Base-by-base conservation (phyloP, 176 grass and related monocot species). In the Carex cristatella region DNA sequence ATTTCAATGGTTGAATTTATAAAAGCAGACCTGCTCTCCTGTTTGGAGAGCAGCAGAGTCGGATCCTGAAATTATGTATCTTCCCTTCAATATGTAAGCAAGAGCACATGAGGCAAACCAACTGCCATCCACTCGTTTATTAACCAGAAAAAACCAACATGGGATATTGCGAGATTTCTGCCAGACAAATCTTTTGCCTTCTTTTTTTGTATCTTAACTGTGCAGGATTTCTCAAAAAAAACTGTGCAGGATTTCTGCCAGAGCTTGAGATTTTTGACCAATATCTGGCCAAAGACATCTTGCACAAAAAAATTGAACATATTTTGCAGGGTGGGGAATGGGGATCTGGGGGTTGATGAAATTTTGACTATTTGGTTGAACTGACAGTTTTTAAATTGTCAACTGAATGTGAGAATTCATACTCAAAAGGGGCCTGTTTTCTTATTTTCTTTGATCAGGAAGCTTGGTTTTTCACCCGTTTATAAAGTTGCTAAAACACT, bases 251-350 rank as follows among this genome's bases (percentile, higher is more conserved):
- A 77, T 55, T 77, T 57, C 12, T 57, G 12, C 19, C 44, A 51
- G 40, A 32, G 73, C 48, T 77, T 33, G 27, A 54, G 48, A 77
- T 55, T 55, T 77, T 78, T 78, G 51, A 78, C 74, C 74, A 18
- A 57, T 57, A 13, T 78, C 46, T 76, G 71, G 23, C 35, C 19
- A 62, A 10, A 40, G 38, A 40, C 38, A 40, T 40, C 38, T 6
- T 40, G 38, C 38, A 40, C 38, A 5, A 40, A 40, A 5, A 40
- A 40, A 40, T 49, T 49, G 27, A 15, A 81, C 19, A 11, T 81
- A 51, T 51, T 51, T 51, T 51, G 48, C 48, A 51, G 48, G 48
- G 48, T 49, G 9, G 48, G 48, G 9, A 51, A 9, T 49, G 9
- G 48, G 48, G 9, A 51, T 51, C 10, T 51, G 48, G 15, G 68